phyloP scores from a whole-genome alignment of 2,329 filamentous ascomycete species.

The Magnaporthales sp. region DNA sequence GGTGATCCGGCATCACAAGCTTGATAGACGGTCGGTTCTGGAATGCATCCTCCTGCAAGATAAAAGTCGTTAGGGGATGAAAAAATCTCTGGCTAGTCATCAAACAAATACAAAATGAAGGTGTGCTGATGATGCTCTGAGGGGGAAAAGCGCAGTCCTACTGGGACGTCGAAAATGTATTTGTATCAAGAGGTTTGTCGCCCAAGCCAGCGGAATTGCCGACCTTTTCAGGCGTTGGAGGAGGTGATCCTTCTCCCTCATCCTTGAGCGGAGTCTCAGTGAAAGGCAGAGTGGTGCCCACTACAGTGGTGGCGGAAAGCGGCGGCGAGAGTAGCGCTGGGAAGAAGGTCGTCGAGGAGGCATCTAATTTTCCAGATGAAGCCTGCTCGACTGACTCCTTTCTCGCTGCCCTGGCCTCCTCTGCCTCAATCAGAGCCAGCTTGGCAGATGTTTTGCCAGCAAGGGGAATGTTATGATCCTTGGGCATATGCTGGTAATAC shows the following conservation, averaged over 20 bases:
- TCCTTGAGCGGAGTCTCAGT: background rate
- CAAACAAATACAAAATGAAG: background rate
- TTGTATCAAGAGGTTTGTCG: background rate
- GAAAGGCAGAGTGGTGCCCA: background rate
- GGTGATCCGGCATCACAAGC: constrained; percentile 74
- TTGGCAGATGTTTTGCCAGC: constrained; percentile 9
- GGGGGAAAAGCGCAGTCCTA: background rate
- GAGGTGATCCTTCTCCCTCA: background rate
- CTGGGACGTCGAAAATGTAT: background rate
- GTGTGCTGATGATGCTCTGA: background rate
- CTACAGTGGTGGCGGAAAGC: background rate
- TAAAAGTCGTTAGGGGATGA: background rate
- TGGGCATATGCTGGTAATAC: constrained; percentile 6
- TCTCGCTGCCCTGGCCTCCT: background rate
- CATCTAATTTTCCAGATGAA: background rate
- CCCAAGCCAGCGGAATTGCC: background rate
- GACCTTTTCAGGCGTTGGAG: background rate
- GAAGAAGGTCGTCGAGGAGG: background rate
- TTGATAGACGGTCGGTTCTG: constrained; percentile 77
- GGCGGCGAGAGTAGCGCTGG: background rate
- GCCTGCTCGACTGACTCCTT: background rate
- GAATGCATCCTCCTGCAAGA: constrained; percentile 74
- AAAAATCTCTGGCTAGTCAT: background rate
- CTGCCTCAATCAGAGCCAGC: background rate
- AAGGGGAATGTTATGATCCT: constrained; percentile 11